These are phyloP conservation scores for Aureobasidium namibiae DNA, from an alignment of 2,329 filamentous ascomycete species.

Conservation along the genomic window DNA sequence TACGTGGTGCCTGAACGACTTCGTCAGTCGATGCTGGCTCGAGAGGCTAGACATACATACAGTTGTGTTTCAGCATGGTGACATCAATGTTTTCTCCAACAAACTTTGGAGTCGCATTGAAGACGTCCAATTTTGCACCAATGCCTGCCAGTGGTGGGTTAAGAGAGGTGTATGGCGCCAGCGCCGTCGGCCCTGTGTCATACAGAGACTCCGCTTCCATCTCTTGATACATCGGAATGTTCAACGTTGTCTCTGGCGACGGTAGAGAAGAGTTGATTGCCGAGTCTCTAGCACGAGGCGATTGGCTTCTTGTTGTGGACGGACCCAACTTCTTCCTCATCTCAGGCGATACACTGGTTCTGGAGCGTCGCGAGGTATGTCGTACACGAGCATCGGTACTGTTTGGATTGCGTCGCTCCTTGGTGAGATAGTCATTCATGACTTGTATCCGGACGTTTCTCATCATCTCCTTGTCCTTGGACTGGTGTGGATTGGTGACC, in stretches of 20 bases:
- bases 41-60: slow-evolving; percentile 14
- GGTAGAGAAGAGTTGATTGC: neutral
- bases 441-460: slow-evolving; percentile 24
- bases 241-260: neutral
- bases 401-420: slow-evolving; percentile 21
- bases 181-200: neutral
- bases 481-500: slow-evolving; percentile 21
- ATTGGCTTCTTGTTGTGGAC: neutral
- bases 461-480: slow-evolving; percentile 23
- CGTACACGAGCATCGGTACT: slow-evolving; percentile 20
- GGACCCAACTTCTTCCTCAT: neutral
- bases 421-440: slow-evolving; percentile 26
- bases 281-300: neutral
- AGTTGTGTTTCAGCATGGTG: slow-evolving; percentile 23
- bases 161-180: neutral
- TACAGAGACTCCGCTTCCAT: neutral
- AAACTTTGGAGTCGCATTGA: neutral
- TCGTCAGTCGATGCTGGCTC: neutral
- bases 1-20: slow-evolving; percentile 17
- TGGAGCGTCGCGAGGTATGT: neutral
- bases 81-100: slow-evolving; percentile 17
- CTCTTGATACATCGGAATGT: neutral
- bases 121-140: neutral
- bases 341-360: neutral
- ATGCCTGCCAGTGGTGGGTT: neutral